Evolutionary conservation across 331 rosid species (phyloP), one percentile per base, ranked within the genome.

Genomic region (Malus hybrid): DNA sequence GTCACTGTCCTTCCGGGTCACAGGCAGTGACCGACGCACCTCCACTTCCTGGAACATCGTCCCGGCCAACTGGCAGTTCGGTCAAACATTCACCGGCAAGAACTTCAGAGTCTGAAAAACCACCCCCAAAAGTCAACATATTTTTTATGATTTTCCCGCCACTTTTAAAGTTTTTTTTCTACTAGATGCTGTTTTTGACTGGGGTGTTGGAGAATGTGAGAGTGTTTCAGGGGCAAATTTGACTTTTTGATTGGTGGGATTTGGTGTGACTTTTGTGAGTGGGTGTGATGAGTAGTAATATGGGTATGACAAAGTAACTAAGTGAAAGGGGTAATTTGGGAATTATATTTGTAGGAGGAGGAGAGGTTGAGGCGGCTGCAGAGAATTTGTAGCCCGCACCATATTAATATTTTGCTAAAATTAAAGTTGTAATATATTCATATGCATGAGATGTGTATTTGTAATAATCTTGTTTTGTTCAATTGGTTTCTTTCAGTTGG

Each of bases 81-180:
- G 88, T 66, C 88, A 85, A 36, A 85, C 88, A 30, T 85, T 85
- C 82, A 73, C 84, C 67, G 88, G 88, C 3, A 85, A 85, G 55
- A 85, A 85, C 71, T 85, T 85, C 78, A 58, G 86, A 5, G 88
- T 85, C 61, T 85, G 73, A 82, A 56, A 44, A 10, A 55, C n/a
- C 6, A 20, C 15, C 5, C 20, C 22, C 36, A 5, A 55, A 7
- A 30, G 39, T 52, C 26, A 20, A 58, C 75, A 44, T 20, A 16
- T 24, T 24, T 71, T 34, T 24, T 24, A 24, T 18, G 57, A 36
- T 7, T 26, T 72, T 72, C 73, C 77, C 74, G 53, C 74, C 78
- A 26, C 74, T 24, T 24, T 24, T 24, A 24, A 24, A 5, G 30
- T n/a, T 48, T 11, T 48, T 11, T 5, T 46, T 33, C 33, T 14